Evolutionary conservation across 139 green algal species (phyloP).

Genomic region (Medakamo hakoo): DNA sequence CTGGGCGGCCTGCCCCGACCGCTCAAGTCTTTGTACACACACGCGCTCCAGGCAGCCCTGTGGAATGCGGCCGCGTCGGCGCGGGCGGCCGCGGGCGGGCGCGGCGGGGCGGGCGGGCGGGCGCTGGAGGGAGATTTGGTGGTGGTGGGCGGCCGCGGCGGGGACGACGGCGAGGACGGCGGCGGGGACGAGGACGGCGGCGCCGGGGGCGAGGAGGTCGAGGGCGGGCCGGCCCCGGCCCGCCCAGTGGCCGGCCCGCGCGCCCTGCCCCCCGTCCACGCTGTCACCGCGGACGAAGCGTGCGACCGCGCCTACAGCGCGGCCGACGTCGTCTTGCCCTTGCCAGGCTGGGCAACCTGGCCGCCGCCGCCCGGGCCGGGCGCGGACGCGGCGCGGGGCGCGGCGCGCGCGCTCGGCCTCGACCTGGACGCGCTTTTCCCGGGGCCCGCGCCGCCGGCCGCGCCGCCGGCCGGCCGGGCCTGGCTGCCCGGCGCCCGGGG

Average conservation of each 20-base stretch:
- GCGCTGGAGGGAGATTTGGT: constrained; percentile 39
- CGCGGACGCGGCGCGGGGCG: too few species aligned
- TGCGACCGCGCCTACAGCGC: constrained; percentile 32
- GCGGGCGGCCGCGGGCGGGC: constrained; percentile 27
- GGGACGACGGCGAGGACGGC: not conserved
- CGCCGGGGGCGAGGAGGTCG: not conserved
- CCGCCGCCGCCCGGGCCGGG: constrained; percentile 23
- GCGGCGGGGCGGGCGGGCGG: constrained; percentile 33
- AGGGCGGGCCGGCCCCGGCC: too few species aligned
- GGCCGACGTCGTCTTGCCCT: constrained; percentile 72
- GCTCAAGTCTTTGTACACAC: constrained; percentile 80
- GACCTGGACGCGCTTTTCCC: not conserved
- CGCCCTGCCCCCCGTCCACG: too few species aligned
- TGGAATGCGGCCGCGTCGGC: constrained; percentile 82
- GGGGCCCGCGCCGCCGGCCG: too few species aligned
- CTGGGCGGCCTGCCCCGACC: constrained; percentile 54
- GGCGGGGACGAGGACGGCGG: not conserved
- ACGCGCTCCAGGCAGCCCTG: constrained; percentile 78
- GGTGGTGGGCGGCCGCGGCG: constrained; percentile 20
- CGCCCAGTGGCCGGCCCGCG: too few species aligned
- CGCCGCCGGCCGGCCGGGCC: too few species aligned
- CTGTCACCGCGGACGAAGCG: too few species aligned
- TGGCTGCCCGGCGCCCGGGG: constrained; percentile 20
- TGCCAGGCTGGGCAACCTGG: constrained; percentile 43
- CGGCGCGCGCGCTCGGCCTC: not conserved